phyloP scores from a whole-genome alignment of 2,329 filamentous ascomycete species.

The Penicillium sp. region DNA sequence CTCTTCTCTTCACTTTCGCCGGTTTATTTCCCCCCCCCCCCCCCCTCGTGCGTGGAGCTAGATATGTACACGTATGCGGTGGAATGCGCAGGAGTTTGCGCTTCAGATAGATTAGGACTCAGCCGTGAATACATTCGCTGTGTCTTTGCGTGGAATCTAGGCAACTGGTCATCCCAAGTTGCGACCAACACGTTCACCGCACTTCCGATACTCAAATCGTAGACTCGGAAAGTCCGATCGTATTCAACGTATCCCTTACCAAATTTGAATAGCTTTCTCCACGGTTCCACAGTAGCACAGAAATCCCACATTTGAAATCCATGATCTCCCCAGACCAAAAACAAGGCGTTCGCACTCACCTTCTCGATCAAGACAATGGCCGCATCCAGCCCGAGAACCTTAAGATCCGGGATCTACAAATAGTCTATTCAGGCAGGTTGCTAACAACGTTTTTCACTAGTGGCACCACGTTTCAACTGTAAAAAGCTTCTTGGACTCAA shows the following conservation, averaged over 20 bases:
- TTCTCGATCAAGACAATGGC: not conserved
- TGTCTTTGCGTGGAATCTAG: not conserved
- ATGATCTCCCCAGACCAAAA: not conserved
- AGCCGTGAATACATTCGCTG: constrained; percentile 1
- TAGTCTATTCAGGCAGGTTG: not conserved
- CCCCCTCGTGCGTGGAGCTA: constrained; percentile 2
- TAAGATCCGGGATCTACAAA: not conserved
- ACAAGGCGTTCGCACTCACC: not conserved
- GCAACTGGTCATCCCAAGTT: not conserved
- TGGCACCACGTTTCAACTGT: not conserved
- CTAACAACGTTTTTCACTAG: not conserved
- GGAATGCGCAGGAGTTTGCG: constrained; percentile 1
- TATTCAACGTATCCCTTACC: not conserved
- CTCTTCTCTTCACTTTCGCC: not conserved
- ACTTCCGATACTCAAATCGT: not conserved
- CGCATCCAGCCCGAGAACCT: not conserved
- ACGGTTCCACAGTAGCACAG: not conserved
- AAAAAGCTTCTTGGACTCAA: not conserved
- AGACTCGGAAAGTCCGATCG: not conserved
- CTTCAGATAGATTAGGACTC: constrained; percentile 1
- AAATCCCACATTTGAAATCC: not conserved
- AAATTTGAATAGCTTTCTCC: not conserved
- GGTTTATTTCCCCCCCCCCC: too few relatives aligned
- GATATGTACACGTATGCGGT: constrained; percentile 7
- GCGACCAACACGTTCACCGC: not conserved